Percentiles rank a stretch among this genome's conserved stretches.
phyloP scores from a whole-genome alignment of 371 early-diverging fungal species.

The Mortierella sp. region DNA sequence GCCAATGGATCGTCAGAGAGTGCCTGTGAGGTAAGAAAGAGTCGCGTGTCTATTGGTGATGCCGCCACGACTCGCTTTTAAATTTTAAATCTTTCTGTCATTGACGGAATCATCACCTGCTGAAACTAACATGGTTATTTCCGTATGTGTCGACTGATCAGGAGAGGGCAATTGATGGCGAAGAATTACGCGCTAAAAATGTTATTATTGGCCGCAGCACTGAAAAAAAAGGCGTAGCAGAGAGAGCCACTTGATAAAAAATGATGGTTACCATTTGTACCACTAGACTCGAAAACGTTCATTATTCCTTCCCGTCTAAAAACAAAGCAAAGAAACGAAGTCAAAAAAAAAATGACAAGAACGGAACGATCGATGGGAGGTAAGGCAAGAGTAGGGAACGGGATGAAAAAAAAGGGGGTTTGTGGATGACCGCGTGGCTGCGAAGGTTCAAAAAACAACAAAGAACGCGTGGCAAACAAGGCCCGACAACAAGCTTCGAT shows the following conservation, averaged over 20 bases:
- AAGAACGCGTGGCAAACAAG: not conserved
- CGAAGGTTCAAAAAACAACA: not conserved
- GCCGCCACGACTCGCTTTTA: too few relatives aligned
- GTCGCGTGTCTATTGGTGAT: too few relatives aligned
- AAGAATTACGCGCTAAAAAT: not conserved
- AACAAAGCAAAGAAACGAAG: not conserved
- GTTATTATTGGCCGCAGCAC: not conserved
- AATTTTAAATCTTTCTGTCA: too few relatives aligned
- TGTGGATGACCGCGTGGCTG: slow-evolving; percentile 2
- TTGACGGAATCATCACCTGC: not conserved
- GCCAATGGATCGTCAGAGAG: too few relatives aligned
- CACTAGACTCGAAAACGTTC: not conserved
- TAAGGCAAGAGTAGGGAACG: not conserved
- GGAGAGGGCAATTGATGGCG: not conserved
- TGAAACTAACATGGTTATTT: not conserved
- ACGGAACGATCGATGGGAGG: not conserved
- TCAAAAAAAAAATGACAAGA: not conserved
- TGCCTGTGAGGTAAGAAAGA: too few relatives aligned
- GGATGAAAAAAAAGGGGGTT: not conserved
- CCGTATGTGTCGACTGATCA: not conserved
- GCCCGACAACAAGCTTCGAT: not conserved
- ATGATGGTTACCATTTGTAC: not conserved
- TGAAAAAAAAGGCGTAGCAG: not conserved
- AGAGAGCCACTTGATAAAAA: too few relatives aligned
- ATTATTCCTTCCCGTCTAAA: not conserved